Evolutionary conservation across 2,329 filamentous ascomycete genomes (phyloP), one percentile per base, ranked within the genome.

Genomic region (Plenodomus biglobosus): DNA sequence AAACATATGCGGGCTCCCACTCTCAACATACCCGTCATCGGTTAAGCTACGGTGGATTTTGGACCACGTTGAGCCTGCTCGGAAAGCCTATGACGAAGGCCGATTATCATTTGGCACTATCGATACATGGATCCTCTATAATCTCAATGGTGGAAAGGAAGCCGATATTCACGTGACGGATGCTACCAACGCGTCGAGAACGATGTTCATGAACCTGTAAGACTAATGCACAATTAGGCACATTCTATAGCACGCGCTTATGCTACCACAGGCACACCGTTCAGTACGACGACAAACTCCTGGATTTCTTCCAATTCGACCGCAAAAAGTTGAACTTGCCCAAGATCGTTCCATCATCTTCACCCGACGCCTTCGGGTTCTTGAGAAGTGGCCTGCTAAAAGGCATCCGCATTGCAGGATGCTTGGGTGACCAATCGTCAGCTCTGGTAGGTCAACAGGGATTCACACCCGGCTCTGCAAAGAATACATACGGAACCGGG

Each of bases 401-500:
- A 52, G 90, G 87, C 21, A 75, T 86, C 20, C 83, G 77, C 37
- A 92, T 95, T 56, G 85, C 87, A n/a, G 90, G 90, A 61, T 94
- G 89, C 67, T 75, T 95, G 15, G 90, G 90, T 54, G 90, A 95
- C 66, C 90, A 95, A 72, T 92, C 90, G 35, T 86, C 89, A 44
- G 90, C 90, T 15, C 76, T 95, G 42, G 89, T 95, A 17, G 90
- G 90, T 39, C 90, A 95, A 71, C 87, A 88, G 68, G 90, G 88
- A 13, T 95, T 95, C 74, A 81, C 79, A 3, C 85, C 89, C 1
- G 91, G 91, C 42, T 83, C 85, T 61, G 91, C 90, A 38, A 95
- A 95, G 78, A 95, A 94, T 73, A 95, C 90, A 0, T 95, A 95
- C 68, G 90, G 90, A 34, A 95, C 90, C 0, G 90, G 90, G 36